Percentiles rank a stretch among this genome's conserved stretches.
These are phyloP conservation scores for Perilla frutescens DNA, from an alignment of 257 asterid genomes.

Conservation along the genomic window DNA sequence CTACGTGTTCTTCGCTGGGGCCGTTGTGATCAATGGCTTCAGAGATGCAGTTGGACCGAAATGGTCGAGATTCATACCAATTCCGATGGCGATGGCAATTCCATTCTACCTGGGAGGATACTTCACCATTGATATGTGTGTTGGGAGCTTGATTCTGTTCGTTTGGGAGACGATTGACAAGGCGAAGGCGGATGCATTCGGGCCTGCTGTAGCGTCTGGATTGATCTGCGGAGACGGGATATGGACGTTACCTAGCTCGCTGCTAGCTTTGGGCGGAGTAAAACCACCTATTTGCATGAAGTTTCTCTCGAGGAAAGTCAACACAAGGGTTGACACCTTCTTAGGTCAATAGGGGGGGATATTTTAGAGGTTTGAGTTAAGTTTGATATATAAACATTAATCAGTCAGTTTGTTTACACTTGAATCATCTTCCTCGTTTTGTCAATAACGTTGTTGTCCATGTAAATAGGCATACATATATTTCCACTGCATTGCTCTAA, in stretches of 20 bases:
- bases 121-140: constrained; percentile 82
- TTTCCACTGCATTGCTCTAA: not conserved
- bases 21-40: constrained; percentile 60
- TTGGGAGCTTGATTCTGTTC: constrained; percentile 81
- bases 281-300: constrained; percentile 88
- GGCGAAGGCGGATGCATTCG: constrained; percentile 82
- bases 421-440: not conserved
- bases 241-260: constrained; percentile 77
- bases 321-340: constrained; percentile 56
- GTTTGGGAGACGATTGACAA: constrained; percentile 67
- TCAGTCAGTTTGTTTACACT: not conserved
- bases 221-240: constrained; percentile 91
- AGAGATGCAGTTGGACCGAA: constrained; percentile 63
- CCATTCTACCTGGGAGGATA: constrained; percentile 83
- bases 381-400: not conserved
- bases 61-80: constrained; percentile 68
- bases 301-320: constrained; percentile 62
- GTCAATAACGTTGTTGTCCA: no score
- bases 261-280: constrained; percentile 71
- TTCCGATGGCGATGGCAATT: constrained; percentile 97
- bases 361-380: not conserved
- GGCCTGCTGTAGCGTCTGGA: constrained; percentile 91
- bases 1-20: constrained; percentile 62
- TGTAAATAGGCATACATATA: not conserved
- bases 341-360: constrained; percentile 21